Evolutionary conservation across 306 rosid species (phyloP).

Genomic region (Alnus rubra): DNA sequence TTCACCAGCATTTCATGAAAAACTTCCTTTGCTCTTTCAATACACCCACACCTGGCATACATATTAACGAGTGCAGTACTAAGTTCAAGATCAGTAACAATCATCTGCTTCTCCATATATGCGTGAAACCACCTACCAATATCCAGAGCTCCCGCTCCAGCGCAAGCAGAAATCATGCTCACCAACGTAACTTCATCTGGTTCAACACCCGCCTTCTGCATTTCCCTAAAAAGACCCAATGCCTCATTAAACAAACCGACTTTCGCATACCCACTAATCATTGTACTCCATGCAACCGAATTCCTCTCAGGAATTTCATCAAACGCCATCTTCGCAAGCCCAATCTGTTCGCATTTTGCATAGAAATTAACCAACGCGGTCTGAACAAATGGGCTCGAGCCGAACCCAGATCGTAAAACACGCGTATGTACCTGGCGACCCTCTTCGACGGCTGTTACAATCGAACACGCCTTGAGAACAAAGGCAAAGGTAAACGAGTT

Average conservation of each 20-base stretch:
- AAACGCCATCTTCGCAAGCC: conserved; percentile 18
- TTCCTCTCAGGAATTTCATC: conserved; percentile 34
- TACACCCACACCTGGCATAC: conserved; percentile 35
- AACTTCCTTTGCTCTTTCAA: conserved; percentile 30
- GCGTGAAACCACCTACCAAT: conserved; percentile 30
- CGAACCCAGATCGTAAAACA: conserved; percentile 25
- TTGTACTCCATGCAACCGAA: conserved; percentile 31
- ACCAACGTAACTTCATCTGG: conserved; percentile 28
- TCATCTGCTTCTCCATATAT: conserved; percentile 22
- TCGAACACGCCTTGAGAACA: conserved; percentile 33
- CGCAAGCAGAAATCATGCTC: conserved; percentile 28
- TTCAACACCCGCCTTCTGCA: conserved; percentile 28
- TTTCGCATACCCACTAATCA: conserved; percentile 27
- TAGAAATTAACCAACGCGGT: conserved; percentile 26
- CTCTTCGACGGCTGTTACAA: conserved; percentile 15
- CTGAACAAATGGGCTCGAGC: conserved; percentile 24
- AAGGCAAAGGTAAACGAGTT: conserved; percentile 32
- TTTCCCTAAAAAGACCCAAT: conserved; percentile 24
- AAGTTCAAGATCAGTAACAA: conserved; percentile 30
- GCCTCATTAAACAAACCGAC: conserved; percentile 22
- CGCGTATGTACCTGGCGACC: conserved; percentile 23
- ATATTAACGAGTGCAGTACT: conserved; percentile 32
- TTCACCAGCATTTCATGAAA: conserved; percentile 27
- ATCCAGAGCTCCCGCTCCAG: conserved; percentile 22
- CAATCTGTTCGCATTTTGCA: conserved; percentile 22